These are phyloP conservation scores for Verticillium zaregamsianum DNA, from an alignment of 2,329 filamentous ascomycete species.

Conservation along the genomic window DNA sequence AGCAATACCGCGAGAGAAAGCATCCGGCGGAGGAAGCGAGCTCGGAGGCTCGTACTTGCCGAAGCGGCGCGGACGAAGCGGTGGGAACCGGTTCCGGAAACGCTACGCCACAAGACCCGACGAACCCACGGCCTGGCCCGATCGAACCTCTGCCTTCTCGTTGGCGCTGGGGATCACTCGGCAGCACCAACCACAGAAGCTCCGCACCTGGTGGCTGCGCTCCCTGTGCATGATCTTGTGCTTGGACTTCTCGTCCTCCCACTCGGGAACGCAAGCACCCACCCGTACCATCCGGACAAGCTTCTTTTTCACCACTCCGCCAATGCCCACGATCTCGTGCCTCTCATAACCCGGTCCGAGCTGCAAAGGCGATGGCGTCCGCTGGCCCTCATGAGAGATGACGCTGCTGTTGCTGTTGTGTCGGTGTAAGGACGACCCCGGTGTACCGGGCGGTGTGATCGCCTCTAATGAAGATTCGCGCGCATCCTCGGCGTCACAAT, in stretches of 20 bases:
- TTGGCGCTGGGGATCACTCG: conserved; percentile 61
- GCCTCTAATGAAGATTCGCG: conserved; percentile 29
- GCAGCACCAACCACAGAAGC: conserved; percentile 92
- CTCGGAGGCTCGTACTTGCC: neutral
- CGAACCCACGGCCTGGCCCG: conserved; percentile 1
- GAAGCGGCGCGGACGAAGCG: neutral
- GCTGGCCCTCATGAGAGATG: conserved; percentile 20
- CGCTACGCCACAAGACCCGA: neutral
- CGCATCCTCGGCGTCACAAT: conserved; percentile 77
- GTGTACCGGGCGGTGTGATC: neutral
- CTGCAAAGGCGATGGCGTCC: conserved; percentile 43
- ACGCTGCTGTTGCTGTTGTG: conserved; percentile 9
- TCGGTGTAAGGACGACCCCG: conserved; percentile 7
- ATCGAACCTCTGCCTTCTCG: conserved; percentile 16
- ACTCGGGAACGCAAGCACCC: conserved; percentile 81
- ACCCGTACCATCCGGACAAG: conserved; percentile 77
- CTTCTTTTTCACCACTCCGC: conserved; percentile 83
- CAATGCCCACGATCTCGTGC: conserved; percentile 89
- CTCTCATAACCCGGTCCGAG: conserved; percentile 71
- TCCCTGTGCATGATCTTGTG: conserved; percentile 68
- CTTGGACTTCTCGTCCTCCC: conserved; percentile 69
- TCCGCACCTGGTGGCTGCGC: conserved; percentile 61
- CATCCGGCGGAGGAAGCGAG: neutral
- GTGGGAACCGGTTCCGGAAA: neutral
- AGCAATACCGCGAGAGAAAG: neutral